Evolutionary conservation across 768 basidiomycete species (phyloP).

Genomic region (Phylloporus sp.): DNA sequence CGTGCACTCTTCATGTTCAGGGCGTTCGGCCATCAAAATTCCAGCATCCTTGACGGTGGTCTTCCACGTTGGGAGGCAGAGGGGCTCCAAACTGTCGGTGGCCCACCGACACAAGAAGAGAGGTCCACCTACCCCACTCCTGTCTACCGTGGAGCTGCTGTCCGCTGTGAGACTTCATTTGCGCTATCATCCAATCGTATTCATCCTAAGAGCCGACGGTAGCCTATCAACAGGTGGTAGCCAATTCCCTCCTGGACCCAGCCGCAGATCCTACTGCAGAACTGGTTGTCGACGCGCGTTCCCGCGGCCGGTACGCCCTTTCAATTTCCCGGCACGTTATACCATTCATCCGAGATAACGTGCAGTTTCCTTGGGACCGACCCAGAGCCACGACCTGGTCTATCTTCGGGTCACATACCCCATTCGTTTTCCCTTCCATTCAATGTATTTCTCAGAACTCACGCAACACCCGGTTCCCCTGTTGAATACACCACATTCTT

Average conservation of each 20-base stretch:
- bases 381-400: constrained; percentile 83
- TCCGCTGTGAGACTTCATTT: constrained; percentile 40
- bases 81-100: constrained; percentile 47
- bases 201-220: constrained; percentile 11
- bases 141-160: constrained; percentile 41
- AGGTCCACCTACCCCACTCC: constrained; percentile 49
- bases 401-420: constrained; percentile 92
- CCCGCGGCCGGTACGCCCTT: constrained; percentile 62
- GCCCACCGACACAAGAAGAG: constrained; percentile 21
- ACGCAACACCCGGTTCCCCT: constrained; percentile 31
- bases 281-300: constrained; percentile 83
- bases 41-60: constrained; percentile 91
- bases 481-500: constrained; percentile 56
- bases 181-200: constrained; percentile 29
- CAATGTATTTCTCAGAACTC: constrained; percentile 56
- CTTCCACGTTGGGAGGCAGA: constrained; percentile 76
- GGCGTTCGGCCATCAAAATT: constrained; percentile 80
- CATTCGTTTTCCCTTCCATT: constrained; percentile 83
- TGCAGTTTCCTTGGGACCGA: constrained; percentile 72
- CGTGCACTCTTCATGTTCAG: constrained; percentile 94
- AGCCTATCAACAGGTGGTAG: constrained; percentile 81
- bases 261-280: constrained; percentile 44
- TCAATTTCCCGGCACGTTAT: background rate
- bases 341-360: constrained; percentile 6
- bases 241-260: constrained; percentile 54